A percentile compares a stretch with the other conserved stretches of the same genome.
Evolutionary conservation across 2,329 filamentous ascomycete genomes (phyloP).

Genomic region (Verticillium klebahnii): DNA sequence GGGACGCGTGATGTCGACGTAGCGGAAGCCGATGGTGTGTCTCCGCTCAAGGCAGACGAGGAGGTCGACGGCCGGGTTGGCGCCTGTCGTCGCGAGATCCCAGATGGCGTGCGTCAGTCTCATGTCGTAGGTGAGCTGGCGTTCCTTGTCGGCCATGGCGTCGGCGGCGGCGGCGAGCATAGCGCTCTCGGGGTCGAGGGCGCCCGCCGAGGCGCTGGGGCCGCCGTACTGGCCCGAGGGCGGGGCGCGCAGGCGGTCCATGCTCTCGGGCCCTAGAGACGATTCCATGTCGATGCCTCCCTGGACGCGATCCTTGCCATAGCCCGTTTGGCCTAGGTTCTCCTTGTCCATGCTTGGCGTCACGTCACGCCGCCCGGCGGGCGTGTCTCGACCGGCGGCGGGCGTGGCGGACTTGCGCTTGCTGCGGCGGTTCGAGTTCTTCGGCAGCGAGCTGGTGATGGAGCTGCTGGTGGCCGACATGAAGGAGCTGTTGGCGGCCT

Average conservation of each 20-base stretch:
- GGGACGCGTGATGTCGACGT: conserved; percentile 88
- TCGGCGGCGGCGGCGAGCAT: conserved; percentile 52
- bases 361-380: conserved; percentile 27
- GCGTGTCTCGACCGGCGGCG: conserved; percentile 30
- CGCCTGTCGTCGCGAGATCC: conserved; percentile 84
- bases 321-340: conserved; percentile 28
- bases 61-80: conserved; percentile 90
- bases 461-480: conserved; percentile 88
- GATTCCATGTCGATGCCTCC: conserved; percentile 13
- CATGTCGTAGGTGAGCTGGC: conserved; percentile 72
- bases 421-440: conserved; percentile 48
- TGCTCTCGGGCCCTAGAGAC: conserved; percentile 32
- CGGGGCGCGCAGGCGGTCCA: conserved; percentile 39
- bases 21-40: conserved; percentile 90
- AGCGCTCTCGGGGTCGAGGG: conserved; percentile 21
- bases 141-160: conserved; percentile 63
- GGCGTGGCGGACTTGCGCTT: conserved; percentile 51
- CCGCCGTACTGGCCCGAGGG: conserved; percentile 5
- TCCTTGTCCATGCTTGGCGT: conserved; percentile 45
- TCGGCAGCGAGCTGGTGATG: conserved; percentile 73
- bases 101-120: conserved; percentile 90
- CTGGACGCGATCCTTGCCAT: conserved; percentile 17
- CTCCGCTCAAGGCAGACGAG: conserved; percentile 88
- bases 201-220: conserved; percentile 8
- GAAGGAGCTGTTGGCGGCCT: conserved; percentile 92